Conservation (phyloP, 2,329 filamentous ascomycete genomes). For the Graphilbum fragrans region DNA sequence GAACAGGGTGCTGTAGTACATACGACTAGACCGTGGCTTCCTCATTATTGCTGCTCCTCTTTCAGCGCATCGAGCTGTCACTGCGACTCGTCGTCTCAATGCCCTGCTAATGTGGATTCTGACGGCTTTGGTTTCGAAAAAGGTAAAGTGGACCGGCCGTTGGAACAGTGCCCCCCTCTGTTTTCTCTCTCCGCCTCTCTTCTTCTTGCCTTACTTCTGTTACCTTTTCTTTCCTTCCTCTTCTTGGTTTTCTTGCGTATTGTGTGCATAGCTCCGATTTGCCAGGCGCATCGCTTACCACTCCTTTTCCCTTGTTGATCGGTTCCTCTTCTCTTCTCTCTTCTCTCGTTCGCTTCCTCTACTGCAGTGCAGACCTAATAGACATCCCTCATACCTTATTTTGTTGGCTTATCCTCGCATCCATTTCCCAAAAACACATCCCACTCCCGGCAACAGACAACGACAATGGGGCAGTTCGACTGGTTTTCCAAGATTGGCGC, state of each 20-base stretch:
- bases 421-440: neutral
- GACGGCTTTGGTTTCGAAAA: constrained; percentile 17
- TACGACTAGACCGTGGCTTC: too few species aligned
- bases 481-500: constrained; percentile 45
- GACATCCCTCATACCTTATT: neutral
- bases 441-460: constrained; percentile 1
- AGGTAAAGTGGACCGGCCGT: neutral
- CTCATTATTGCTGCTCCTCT: too few species aligned
- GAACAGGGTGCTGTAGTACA: too few species aligned
- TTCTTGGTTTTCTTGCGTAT: neutral
- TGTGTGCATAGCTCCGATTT: too few species aligned
- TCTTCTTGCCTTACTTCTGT: neutral
- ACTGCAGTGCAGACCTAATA: neutral
- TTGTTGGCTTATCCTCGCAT: neutral
- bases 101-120: constrained; percentile 5
- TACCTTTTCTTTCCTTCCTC: neutral
- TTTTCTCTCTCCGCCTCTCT: neutral
- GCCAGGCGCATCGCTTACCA: neutral
- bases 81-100: too few species aligned
- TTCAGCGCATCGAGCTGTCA: too few species aligned
- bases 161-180: neutral
- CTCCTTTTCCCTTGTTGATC: neutral
- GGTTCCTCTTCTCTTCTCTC: neutral
- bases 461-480: constrained; percentile 36
- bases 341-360: constrained; percentile 1